Base-by-base conservation (phyloP, 2,329 filamentous ascomycete genomes). In the Fusarium dimerum region DNA sequence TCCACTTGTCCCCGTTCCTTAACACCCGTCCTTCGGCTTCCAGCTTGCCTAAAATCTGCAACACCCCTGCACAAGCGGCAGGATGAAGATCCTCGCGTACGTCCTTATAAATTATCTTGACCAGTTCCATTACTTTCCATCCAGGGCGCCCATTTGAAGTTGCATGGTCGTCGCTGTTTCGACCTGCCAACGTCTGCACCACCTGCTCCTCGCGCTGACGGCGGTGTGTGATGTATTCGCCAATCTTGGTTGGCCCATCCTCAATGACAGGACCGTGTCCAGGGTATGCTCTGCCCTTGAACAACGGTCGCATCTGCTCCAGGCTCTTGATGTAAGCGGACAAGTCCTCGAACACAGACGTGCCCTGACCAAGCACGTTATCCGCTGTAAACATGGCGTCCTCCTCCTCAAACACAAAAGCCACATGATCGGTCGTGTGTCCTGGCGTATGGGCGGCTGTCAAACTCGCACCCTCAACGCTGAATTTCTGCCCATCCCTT, bases 381-480 rank as follows among this genome's bases (percentile, higher is more conserved):
- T 96, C 92, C 7, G 88, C 92, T 0, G 91, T 95, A 70, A 96
- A 94, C 75, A 96, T 85, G 40, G 89, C 87, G 62, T 90, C 81
- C 65, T 96, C 79, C 80, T 95, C 89, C 43, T 86, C 81, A 5
- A 96, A 72, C 6, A 92, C 69, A 60, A 96, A 87, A 16, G 81
- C 84, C 79, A 92, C 87, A 69, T 97, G 93, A 66, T 97, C 92
- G 3, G 76, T 76, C 0, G 92, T 88, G 68, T 97, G 92, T 1
- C 93, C 81, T 3, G 79, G 81, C 6, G 76, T 78, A 59, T 80
- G 72, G 18, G 86, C 76, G 0, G 90, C 88, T 20, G 77, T 81
- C 46, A 95, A 68, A 1, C 85, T 91, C 2, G 80, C 86, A 2
- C 87, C 87, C 16, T 85, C 78, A 1, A 78, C 77, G 1, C 60